Evolutionary conservation across 495 filamentous ascomycete species (phyloP), one percentile per base, ranked within the genome.

Genomic region (Daldinia concentrica): DNA sequence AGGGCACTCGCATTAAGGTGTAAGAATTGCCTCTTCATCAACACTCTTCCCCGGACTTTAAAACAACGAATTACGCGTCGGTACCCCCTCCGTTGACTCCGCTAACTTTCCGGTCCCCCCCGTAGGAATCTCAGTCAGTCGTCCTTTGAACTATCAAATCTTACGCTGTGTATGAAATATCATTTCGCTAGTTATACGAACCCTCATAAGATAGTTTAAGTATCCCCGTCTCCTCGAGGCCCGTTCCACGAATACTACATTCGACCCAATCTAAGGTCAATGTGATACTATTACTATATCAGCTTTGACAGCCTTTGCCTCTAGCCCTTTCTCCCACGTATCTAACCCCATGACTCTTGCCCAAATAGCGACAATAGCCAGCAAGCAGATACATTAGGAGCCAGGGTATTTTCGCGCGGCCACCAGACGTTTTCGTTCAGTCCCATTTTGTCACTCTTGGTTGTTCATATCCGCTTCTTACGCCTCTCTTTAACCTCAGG

Each of bases 1-100:
- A 70, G 26, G 37, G 30, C 43, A 54, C 54, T 26, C 63, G 26
- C 54, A 67, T 72, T 67, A 67, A 72, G 69, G 69, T 72, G 64
- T 64, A 9, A 45, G 9, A 30, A 6, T 30, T 68, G n/a, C 29
- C 37, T 59, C 59, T 39, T 58, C 26, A 15, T 17, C n/a, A 29
- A 30, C 51, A 30, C 17, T 19, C 9, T 24, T 48, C 19, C 19
- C 19, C 19, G 8, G 43, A 54, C 51, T 54, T 29, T n/a, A 54
- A 30, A 54, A 34, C 14, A 9, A 58, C 11, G 22, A 66, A 66
- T 71, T 71, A 39, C 43, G 67, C 67, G 62, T 71, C 68, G 26
- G 55, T 30, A 27, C 29, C 30, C 36, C 19, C 51, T 19, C 37
- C 22, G 34, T 36, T 19, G 27, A 54, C 50, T 34, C 30, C 12